Evolutionary conservation across 2,329 filamentous ascomycete genomes (phyloP), one percentile per base, ranked within the genome.

Genomic region (Aspergillus pseudonomiae): DNA sequence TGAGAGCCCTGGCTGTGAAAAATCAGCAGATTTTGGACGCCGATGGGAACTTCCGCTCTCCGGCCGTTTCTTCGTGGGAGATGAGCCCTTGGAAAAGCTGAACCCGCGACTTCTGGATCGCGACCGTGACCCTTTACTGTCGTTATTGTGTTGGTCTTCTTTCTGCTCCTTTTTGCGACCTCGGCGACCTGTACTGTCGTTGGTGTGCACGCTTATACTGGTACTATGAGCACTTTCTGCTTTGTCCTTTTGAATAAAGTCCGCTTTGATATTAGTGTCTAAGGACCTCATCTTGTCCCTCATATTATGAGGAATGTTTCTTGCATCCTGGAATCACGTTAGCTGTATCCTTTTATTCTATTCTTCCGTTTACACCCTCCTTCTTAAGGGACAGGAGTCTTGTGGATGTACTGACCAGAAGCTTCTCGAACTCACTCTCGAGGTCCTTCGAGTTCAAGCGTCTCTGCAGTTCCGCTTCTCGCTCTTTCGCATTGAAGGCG

Each of bases 241-340:
- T 83, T 91, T 92, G 75, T 97, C 92, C 76, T 96, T 94, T 59
- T 90, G 89, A 71, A 98, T 93, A 72, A 99, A 96, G 74, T 98
- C 94, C 75, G 93, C 92, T 80, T 99, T 99, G 81, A 98, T 94
- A 41, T 91, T 91, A 68, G 92, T 86, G 66, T 92, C 93, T 64
- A 99, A 82, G 62, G 89, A 94, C 53, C 94, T 88, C 93, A 99
- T 97, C 80, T 96, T 96, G 77, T 94, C 93, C 61, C 94, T 86
- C 83, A 97, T 93, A 67, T 97, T 91, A 73, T 96, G 92, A 3
- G 94, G 94, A 60, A 98, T 96, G 72, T 98, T 97, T 67, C 94
- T 87, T 21, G 94, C 89, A 75, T 97, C 93, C 78, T 96, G 76
- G 88, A 30, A 14, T 21, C 1, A 14, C 14, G 57, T 69, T 63